phyloP scores from a whole-genome alignment of 2,329 filamentous ascomycete genomes.

The Penicillium sp. region DNA sequence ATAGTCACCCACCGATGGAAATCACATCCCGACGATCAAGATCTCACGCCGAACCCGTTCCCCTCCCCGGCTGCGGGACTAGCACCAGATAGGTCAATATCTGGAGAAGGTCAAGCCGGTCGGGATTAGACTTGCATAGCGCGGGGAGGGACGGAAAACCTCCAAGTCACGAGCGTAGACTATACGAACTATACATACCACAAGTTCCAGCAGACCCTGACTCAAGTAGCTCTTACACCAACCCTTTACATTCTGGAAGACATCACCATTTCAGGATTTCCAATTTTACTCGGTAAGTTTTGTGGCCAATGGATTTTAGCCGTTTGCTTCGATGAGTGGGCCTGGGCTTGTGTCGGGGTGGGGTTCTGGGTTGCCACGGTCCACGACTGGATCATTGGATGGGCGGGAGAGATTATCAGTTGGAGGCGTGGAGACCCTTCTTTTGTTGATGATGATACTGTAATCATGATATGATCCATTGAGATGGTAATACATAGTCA shows the following conservation, averaged over 20 bases:
- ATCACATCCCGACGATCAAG: neutral
- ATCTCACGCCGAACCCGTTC: slow-evolving; percentile 1
- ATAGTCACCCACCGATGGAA: neutral
- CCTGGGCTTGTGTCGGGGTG: slow-evolving; percentile 1
- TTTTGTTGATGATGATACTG: neutral
- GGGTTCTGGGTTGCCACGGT: slow-evolving; percentile 5
- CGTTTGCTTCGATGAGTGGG: neutral
- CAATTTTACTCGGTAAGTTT: neutral
- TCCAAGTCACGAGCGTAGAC: neutral
- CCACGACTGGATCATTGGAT: neutral
- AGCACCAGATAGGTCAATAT: slow-evolving; percentile 32
- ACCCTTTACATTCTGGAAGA: neutral
- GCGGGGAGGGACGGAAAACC: neutral
- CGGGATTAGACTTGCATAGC: neutral
- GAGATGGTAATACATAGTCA: neutral
- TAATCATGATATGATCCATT: neutral
- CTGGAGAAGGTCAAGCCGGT: slow-evolving; percentile 18
- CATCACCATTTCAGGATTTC: neutral
- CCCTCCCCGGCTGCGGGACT: slow-evolving; percentile 18
- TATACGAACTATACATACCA: neutral
- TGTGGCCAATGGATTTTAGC: neutral
- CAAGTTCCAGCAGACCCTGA: neutral
- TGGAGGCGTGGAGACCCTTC: neutral
- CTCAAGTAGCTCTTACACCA: neutral
- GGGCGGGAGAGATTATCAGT: neutral